Base-by-base conservation (phyloP, 179 eudicot species). In the Spinacia oleracea region DNA sequence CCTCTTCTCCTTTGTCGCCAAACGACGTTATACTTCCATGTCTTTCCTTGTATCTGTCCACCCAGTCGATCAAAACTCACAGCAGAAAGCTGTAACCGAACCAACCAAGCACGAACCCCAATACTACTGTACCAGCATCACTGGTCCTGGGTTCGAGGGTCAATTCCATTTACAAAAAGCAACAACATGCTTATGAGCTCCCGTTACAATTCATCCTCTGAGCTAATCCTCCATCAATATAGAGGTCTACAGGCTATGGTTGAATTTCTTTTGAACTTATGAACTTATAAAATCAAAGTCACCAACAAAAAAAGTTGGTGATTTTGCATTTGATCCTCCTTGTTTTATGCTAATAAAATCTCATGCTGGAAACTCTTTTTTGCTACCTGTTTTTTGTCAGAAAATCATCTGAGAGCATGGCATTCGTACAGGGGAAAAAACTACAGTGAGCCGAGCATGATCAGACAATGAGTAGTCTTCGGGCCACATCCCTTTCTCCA, bases 401-500 rank as follows among this genome's bases (percentile, higher is more conserved):
- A 83, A 80, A 51, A 77, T 78, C 75, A 88, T 77, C 80, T 87
- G 87, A 42, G 89, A 85, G 83, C 99, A 91, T 3, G 97, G 96
- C 98, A 96, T 94, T 76, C 90, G 88, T 43, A 91, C 89, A 12
- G 99, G 99, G 55, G 97, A 94, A 79, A 96, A 92, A 2, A 94
- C 97, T 43, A 94, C 99, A 6, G 99, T 96, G 20, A 96, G 91
- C 40, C 98, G 94, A 66, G 99, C 99, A 83, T 96, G 99, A 81
- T 96, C 99, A n/a, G 99, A 96, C 76, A 96, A 91, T 18, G 97
- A 94, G 81, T 94, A 96, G 78, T 96, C 93, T 77, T 96, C 95
- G 4, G 99, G 99, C 98, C 99, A 96, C 87, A 81, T 81, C 77
- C 99, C 99, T 84, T 90, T 96, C 89, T 94, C 99, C n/a, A 91